phyloP scores from a whole-genome alignment of 78 protist species.

The Dictyostelium intermedium region DNA sequence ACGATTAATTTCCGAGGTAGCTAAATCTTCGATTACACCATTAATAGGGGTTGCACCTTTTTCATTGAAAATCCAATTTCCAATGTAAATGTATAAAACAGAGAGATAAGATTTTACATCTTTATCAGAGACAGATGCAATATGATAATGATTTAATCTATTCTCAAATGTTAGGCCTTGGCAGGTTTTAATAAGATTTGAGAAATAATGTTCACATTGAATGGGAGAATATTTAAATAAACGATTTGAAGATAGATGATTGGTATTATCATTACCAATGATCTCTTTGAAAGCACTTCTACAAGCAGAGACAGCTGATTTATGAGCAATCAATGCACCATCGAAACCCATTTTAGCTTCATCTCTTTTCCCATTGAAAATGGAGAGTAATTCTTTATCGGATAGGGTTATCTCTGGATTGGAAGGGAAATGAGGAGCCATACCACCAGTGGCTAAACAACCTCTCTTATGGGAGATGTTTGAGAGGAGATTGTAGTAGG shows the following conservation, averaged over 20 bases:
- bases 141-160: neutral
- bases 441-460: constrained; percentile 85
- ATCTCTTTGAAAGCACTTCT: constrained; percentile 36
- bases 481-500: constrained; percentile 78
- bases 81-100: constrained; percentile 37
- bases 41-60: constrained; percentile 76
- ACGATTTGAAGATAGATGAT: constrained; percentile 26
- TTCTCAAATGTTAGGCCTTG: neutral
- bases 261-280: constrained; percentile 48
- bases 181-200: constrained; percentile 1
- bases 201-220: neutral
- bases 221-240: neutral
- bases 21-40: constrained; percentile 85
- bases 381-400: constrained; percentile 8
- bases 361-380: constrained; percentile 50
- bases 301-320: constrained; percentile 22
- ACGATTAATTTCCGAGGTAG: constrained; percentile 87
- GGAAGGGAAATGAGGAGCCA: constrained; percentile 84
- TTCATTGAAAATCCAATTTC: constrained; percentile 72
- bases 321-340: constrained; percentile 84
- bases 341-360: constrained; percentile 85
- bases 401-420: constrained; percentile 36
- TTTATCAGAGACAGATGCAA: neutral
- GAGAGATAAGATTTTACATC: constrained; percentile 50
- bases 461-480: constrained; percentile 80